These are phyloP conservation scores for Rhodomyrtus tomentosa DNA, from an alignment of 345 rosid genomes.

Conservation along the genomic window DNA sequence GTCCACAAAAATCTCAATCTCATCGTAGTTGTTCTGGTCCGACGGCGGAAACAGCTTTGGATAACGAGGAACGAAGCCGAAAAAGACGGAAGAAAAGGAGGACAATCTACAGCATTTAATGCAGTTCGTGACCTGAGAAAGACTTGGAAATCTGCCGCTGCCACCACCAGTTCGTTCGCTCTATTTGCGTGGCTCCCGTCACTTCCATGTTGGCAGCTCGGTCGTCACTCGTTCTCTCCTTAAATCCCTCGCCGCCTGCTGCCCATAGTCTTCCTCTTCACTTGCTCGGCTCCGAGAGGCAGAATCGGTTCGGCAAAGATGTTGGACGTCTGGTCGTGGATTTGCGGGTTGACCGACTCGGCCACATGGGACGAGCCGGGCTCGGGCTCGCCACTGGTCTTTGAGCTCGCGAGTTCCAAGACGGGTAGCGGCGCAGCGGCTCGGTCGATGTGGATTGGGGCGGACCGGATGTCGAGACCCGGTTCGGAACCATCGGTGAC, in stretches of 20 bases:
- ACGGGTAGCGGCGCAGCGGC: background rate
- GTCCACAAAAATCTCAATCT: background rate
- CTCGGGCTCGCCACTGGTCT: constrained; percentile 16
- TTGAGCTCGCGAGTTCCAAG: constrained; percentile 31
- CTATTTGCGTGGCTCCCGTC: constrained; percentile 10
- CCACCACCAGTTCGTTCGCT: constrained; percentile 6
- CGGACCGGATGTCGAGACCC: background rate
- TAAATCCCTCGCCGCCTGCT: constrained; percentile 12
- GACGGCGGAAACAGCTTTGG: background rate
- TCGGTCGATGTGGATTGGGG: constrained; percentile 23
- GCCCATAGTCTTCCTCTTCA: background rate
- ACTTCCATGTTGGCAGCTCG: constrained; percentile 24
- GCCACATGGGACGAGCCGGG: constrained; percentile 7
- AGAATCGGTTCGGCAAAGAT: background rate
- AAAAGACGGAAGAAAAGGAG: background rate
- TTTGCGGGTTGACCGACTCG: constrained; percentile 37
- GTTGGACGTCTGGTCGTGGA: constrained; percentile 82
- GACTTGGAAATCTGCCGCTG: too few species aligned
- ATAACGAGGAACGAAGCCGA: background rate
- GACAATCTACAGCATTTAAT: background rate
- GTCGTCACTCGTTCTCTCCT: constrained; percentile 30
- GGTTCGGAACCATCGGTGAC: constrained; percentile 11
- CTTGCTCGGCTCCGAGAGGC: background rate
- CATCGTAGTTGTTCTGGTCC: background rate
- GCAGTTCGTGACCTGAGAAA: too few species aligned